Percentiles rank a stretch among this genome's conserved stretches.
These are phyloP conservation scores for Prunus armeniaca DNA, from an alignment of 306 rosid species.

Conservation along the genomic window DNA sequence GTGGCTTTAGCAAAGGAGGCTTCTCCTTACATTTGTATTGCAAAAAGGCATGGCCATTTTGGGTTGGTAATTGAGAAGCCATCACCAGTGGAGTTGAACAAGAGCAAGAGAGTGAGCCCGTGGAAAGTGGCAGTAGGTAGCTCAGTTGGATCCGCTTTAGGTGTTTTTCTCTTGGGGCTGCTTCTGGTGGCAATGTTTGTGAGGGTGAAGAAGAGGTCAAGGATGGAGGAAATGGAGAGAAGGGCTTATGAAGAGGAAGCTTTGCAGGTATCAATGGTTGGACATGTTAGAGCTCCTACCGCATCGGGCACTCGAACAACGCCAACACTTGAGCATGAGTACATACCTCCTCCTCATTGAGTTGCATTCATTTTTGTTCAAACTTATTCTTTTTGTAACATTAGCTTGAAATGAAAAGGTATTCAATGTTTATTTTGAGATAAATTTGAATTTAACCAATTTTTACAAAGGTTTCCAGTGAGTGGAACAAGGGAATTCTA, in stretches of 20 bases:
- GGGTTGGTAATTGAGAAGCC: slow-evolving; percentile 71
- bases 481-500: background rate
- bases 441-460: slow-evolving; percentile 20
- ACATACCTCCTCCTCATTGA: slow-evolving; percentile 53
- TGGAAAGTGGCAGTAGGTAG: slow-evolving; percentile 90
- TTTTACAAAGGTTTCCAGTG: background rate
- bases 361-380: background rate
- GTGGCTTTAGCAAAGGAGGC: slow-evolving; percentile 56
- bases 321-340: slow-evolving; percentile 62
- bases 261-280: slow-evolving; percentile 95
- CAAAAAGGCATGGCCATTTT: slow-evolving; percentile 80
- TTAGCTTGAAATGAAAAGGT: slow-evolving; percentile 16
- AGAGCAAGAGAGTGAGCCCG: slow-evolving; percentile 54
- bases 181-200: slow-evolving; percentile 91
- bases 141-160: slow-evolving; percentile 76
- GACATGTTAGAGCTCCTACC: slow-evolving; percentile 88
- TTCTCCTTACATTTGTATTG: slow-evolving; percentile 54
- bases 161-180: slow-evolving; percentile 73
- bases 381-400: slow-evolving; percentile 42
- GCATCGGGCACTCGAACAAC: slow-evolving; percentile 64
- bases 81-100: slow-evolving; percentile 33
- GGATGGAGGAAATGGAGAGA: slow-evolving; percentile 81
- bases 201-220: slow-evolving; percentile 83
- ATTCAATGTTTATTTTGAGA: background rate
- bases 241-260: slow-evolving; percentile 97